Evolutionary conservation across 2,329 filamentous ascomycete species (phyloP), one percentile per base, ranked within the genome.

Genomic region (Nemania sp.): DNA sequence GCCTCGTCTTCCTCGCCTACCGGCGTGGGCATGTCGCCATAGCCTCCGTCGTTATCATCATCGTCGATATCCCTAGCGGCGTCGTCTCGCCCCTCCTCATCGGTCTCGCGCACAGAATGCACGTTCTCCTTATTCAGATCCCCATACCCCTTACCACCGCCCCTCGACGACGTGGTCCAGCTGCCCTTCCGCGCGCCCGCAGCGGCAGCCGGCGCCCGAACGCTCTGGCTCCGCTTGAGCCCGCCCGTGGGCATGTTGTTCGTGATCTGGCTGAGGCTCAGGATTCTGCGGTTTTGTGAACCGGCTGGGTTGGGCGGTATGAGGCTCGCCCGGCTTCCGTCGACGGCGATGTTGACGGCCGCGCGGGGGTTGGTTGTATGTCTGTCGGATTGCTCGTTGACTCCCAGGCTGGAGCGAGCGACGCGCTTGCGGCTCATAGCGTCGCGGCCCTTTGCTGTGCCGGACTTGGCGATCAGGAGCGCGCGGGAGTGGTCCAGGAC

Each of bases 401-500:
- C 73, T 60, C 80, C 81, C 68, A 80, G 77, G 60, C 81, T 69
- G 13, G 71, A 66, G 65, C 77, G 60, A 62, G 68, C 60, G 65
- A 80, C 79, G 7, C 84, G 79, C 75, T 87, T 87, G 52, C 83
- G 82, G 72, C 77, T 85, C 84, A 87, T 86, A 62, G 79, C 77
- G 54, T 86, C 84, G 5, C 76, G 76, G 11, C 80, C 76, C 68
- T 80, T 81, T 67, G n/a, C n/a, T n/a, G 75, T 78, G 20, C 62
- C 62, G 3, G 84, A 78, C 78, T 91, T 89, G 67, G 87, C 81
- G 80, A 95, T 90, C 59, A 98, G 84, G n/a, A 97, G 82, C 25
- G 94, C 88, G 6, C 94, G 90, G 18, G 94, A 97, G 74, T 98
- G 94, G 69, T 98, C 93, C 78, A 99, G 96, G 64, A 98, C 91